These are phyloP conservation scores for Nyssa sinensis DNA, from an alignment of 148 eudicot genomes.

Conservation along the genomic window DNA sequence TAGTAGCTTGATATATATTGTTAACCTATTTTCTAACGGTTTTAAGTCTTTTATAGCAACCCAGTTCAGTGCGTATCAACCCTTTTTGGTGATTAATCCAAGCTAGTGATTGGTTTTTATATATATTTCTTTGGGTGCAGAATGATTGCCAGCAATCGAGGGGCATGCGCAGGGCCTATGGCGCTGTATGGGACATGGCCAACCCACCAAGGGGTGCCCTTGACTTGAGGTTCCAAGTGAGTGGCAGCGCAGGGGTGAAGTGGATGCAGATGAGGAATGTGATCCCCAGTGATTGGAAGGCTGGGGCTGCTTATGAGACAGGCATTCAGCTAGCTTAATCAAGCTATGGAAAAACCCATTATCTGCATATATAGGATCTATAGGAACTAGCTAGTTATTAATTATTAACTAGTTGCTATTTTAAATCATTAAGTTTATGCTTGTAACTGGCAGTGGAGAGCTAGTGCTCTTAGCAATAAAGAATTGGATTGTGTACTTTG, in stretches of 20 bases:
- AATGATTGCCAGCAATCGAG: constrained; percentile 57
- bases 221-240: constrained; percentile 37
- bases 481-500: too few species aligned
- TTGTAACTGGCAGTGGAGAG: too few species aligned
- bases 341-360: neutral
- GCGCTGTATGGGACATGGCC: constrained; percentile 63
- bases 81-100: neutral
- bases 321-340: constrained; percentile 29
- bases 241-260: constrained; percentile 29
- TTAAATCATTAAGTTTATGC: too few species aligned
- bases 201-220: constrained; percentile 54
- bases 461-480: too few species aligned
- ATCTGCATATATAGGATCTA: too few species aligned
- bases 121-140: constrained; percentile 22
- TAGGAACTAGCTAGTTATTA: too few species aligned
- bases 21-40: too few species aligned
- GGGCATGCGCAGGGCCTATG: constrained; percentile 46
- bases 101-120: neutral
- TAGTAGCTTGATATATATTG: too few species aligned
- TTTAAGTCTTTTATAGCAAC: too few species aligned
- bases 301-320: too few species aligned
- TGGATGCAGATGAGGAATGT: constrained; percentile 34
- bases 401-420: too few species aligned
- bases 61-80: neutral
- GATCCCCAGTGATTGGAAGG: constrained; percentile 38